These are phyloP conservation scores for Oropetium thomaeum DNA, from an alignment of 176 grass and related monocot genomes.

Conservation along the genomic window DNA sequence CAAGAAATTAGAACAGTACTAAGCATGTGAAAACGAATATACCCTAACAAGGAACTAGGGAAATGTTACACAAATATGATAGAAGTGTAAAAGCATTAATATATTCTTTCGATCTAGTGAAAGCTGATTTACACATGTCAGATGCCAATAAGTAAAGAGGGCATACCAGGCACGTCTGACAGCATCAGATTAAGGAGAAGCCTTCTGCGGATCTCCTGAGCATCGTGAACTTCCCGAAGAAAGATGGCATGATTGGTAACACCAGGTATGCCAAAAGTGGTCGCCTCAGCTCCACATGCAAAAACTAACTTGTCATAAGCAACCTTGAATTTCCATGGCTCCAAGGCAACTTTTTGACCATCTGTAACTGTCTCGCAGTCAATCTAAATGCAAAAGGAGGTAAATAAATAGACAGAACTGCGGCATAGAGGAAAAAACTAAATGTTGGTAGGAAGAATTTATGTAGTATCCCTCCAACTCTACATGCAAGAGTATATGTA, in stretches of 20 bases:
- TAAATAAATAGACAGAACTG: slow-evolving; percentile 19
- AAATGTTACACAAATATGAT: too few species aligned
- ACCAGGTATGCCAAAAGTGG: slow-evolving; percentile 83
- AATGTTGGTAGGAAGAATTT: background rate
- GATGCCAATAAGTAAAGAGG: background rate
- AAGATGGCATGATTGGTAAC: slow-evolving; percentile 86
- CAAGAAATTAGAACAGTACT: too few species aligned
- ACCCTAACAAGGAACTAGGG: too few species aligned
- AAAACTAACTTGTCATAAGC: slow-evolving; percentile 92
- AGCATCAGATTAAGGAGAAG: slow-evolving; percentile 97
- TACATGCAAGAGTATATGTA: background rate
- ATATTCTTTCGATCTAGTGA: too few species aligned
- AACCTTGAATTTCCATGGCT: slow-evolving; percentile 94
- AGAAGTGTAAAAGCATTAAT: background rate
- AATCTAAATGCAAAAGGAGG: slow-evolving; percentile 51
- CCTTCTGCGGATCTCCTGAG: slow-evolving; percentile 90
- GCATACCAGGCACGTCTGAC: slow-evolving; percentile 80
- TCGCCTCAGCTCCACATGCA: slow-evolving; percentile 86
- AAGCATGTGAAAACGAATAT: too few species aligned
- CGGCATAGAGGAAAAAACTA: background rate
- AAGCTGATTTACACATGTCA: background rate
- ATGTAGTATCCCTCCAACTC: background rate
- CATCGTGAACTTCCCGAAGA: slow-evolving; percentile 91
- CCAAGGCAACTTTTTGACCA: slow-evolving; percentile 42
- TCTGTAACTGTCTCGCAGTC: slow-evolving; percentile 83